Percentiles rank a stretch among this genome's conserved stretches.
Conservation (phyloP, 768 basidiomycete species). For the Russula vinacea region DNA sequence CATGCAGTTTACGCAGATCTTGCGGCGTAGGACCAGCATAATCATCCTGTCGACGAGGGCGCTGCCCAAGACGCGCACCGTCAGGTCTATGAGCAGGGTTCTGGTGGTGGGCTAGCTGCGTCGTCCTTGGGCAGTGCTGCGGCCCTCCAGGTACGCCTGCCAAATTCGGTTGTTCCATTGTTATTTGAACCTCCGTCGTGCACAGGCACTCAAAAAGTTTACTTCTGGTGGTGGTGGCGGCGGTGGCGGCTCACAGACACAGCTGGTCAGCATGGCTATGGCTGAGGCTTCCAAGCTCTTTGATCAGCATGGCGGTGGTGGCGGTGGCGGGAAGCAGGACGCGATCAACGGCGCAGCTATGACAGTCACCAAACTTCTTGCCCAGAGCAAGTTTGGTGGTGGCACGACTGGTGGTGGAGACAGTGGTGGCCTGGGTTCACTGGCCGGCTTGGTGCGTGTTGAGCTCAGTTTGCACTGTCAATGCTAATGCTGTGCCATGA, state of each 20-base stretch:
- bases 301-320: conserved; percentile 61
- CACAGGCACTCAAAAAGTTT: conserved; percentile 63
- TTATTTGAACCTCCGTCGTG: background rate
- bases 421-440: conserved; percentile 63
- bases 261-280: conserved; percentile 87
- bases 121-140: conserved; percentile 71
- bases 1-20: background rate
- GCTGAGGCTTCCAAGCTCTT: conserved; percentile 74
- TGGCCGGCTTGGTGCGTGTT: conserved; percentile 42
- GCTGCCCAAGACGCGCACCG: conserved; percentile 58
- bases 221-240: conserved; percentile 47
- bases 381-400: conserved; percentile 59
- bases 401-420: conserved; percentile 54
- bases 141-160: conserved; percentile 56
- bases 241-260: conserved; percentile 46
- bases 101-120: conserved; percentile 54
- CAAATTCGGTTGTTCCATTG: background rate
- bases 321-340: conserved; percentile 74
- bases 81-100: conserved; percentile 55
- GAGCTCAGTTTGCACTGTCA: conserved; percentile 27
- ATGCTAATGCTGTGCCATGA: conserved; percentile 8
- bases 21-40: conserved; percentile 46
- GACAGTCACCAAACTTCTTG: conserved; percentile 80
- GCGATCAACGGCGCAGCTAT: conserved; percentile 80
- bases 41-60: conserved; percentile 64